Conservation (phyloP, 495 filamentous ascomycete genomes). For the Aspergillus diversus region DNA sequence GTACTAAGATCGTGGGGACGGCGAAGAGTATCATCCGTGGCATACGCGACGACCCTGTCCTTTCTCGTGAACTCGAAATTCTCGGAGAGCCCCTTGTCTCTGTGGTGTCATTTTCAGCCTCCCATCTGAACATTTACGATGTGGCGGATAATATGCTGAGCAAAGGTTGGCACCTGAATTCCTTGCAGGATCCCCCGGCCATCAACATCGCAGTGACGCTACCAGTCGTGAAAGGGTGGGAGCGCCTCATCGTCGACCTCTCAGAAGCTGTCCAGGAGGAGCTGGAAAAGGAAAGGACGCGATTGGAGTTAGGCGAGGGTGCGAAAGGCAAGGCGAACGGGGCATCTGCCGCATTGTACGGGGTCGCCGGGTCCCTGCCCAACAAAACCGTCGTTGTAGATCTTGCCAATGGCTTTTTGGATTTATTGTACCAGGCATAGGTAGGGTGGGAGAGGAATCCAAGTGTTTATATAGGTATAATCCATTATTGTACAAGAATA, state of each 20-base stretch:
- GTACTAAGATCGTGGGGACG: slow-evolving; percentile 82
- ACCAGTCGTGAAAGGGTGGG: slow-evolving; percentile 75
- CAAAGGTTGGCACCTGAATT: slow-evolving; percentile 93
- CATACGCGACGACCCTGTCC: slow-evolving; percentile 65
- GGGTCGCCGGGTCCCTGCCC: background rate
- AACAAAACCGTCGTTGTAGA: background rate
- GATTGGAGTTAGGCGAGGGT: background rate
- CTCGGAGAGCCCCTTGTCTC: slow-evolving; percentile 85
- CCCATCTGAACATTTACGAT: slow-evolving; percentile 78
- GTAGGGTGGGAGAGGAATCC: too few species aligned
- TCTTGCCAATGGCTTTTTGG: background rate
- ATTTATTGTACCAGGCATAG: too few species aligned
- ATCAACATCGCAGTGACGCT: slow-evolving; percentile 92
- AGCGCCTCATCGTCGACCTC: slow-evolving; percentile 76
- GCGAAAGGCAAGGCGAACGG: background rate
- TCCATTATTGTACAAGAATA: too few species aligned
- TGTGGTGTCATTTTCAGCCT: slow-evolving; percentile 83
- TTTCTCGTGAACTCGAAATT: slow-evolving; percentile 73
- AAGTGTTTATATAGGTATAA: too few species aligned
- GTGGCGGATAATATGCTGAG: slow-evolving; percentile 79
- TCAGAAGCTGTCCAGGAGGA: slow-evolving; percentile 76
- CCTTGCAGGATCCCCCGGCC: slow-evolving; percentile 84
- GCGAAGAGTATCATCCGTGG: slow-evolving; percentile 78
- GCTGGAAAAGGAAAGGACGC: slow-evolving; percentile 51
- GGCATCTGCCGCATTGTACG: background rate